These are phyloP conservation scores for Chlamydomonas reinhardtii DNA, from an alignment of 163 green algal genomes.

Conservation along the genomic window DNA sequence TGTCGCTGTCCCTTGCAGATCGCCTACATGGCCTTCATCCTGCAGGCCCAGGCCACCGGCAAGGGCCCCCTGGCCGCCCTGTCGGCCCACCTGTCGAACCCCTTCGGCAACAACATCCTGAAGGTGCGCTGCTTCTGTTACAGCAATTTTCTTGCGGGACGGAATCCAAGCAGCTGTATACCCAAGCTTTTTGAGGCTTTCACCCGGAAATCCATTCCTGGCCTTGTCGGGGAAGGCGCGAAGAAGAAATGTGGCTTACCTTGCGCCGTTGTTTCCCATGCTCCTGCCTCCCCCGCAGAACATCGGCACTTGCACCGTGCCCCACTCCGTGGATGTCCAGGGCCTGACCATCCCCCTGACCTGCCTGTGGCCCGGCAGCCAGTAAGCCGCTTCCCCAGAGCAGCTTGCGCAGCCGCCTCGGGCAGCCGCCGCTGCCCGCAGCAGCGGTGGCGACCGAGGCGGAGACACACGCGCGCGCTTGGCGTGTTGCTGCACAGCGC, in stretches of 20 bases:
- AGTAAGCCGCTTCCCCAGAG: constrained; percentile 22
- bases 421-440: neutral
- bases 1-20: constrained; percentile 59
- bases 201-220: too few species aligned
- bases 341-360: constrained; percentile 82
- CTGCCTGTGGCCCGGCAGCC: constrained; percentile 82
- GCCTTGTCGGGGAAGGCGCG: too few species aligned
- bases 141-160: too few species aligned
- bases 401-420: neutral
- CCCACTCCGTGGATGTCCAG: constrained; percentile 78
- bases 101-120: constrained; percentile 82
- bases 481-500: neutral
- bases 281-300: constrained; percentile 57
- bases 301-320: constrained; percentile 74
- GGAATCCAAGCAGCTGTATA: too few species aligned
- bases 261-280: too few species aligned
- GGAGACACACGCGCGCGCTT: neutral
- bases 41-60: constrained; percentile 83
- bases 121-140: constrained; percentile 45
- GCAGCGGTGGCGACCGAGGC: too few species aligned
- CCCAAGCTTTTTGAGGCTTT: too few species aligned
- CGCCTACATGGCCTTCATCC: constrained; percentile 74
- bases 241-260: too few species aligned
- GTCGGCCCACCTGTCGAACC: constrained; percentile 83
- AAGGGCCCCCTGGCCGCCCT: constrained; percentile 87